Percentiles rank a stretch among this genome's conserved stretches.
These are phyloP conservation scores for Tuber magnatum DNA, from an alignment of 495 filamentous ascomycete species.

Conservation along the genomic window DNA sequence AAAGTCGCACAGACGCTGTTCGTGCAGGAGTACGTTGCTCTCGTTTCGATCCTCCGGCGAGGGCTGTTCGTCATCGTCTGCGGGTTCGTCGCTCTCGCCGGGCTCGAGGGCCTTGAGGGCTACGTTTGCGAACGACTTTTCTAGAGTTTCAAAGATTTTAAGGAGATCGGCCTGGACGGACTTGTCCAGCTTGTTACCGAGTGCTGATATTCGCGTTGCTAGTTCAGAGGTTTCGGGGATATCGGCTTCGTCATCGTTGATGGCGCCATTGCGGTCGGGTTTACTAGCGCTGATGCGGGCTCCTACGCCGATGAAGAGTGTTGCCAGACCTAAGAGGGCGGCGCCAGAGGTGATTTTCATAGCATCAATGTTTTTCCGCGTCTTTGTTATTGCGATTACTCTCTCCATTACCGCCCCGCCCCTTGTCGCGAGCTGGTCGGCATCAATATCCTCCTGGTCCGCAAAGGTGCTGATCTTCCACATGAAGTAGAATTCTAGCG, in stretches of 20 bases:
- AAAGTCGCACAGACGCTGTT: conserved; percentile 76
- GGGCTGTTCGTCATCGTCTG: conserved; percentile 54
- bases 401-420: conserved; percentile 41
- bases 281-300: conserved; percentile 38
- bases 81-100: conserved; percentile 60
- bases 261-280: conserved; percentile 22
- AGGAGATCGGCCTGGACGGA: conserved; percentile 57
- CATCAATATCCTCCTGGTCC: conserved; percentile 46
- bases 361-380: conserved; percentile 57
- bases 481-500: conserved; percentile 82
- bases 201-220: conserved; percentile 48
- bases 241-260: conserved; percentile 47
- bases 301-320: conserved; percentile 59
- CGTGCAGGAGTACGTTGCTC: conserved; percentile 54
- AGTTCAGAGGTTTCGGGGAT: conserved; percentile 30
- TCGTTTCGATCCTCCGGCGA: conserved; percentile 52
- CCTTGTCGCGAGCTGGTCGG: conserved; percentile 54
- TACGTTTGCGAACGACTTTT: conserved; percentile 67
- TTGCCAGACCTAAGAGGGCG: conserved; percentile 68
- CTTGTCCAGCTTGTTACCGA: conserved; percentile 57
- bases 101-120: conserved; percentile 60
- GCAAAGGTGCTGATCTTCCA: conserved; percentile 66
- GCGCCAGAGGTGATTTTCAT: conserved; percentile 68
- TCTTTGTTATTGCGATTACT: conserved; percentile 49
- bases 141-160: conserved; percentile 64